Evolutionary conservation across 768 basidiomycete genomes (phyloP), one percentile per base, ranked within the genome.

Genomic region (Panaeolus papilionaceus): DNA sequence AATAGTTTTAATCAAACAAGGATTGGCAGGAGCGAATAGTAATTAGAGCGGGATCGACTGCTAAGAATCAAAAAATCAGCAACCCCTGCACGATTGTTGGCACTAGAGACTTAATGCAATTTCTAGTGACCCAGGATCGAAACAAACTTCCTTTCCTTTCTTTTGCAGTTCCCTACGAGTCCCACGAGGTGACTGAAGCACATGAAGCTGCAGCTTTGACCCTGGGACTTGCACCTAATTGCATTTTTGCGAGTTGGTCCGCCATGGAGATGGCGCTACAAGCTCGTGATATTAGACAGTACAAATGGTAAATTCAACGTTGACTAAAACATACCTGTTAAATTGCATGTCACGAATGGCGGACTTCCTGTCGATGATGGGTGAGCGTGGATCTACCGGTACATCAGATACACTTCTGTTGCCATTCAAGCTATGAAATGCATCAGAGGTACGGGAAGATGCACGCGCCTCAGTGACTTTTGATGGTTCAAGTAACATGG

Each of bases 311-410:
- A 14, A 44, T 16, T 16, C 12, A 23, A 37, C 3, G 14, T 7
- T 58, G 14, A 58, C 12, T 1, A 12, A 33, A 28, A 58, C 28
- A 18, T 12, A 58, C 54, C 28, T 58, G 3, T 12, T 16, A 58
- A 58, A 33, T 11, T 16, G 10, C 5, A 58, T 4, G 20, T 58
- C 54, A 33, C 54, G 54, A 28, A 58, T 58, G 28, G 33, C 54
- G 2, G n/a, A 4, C 20, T 58, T 28, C n/a, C 16, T 37, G 28
- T 58, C 14, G 4, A 58, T 33, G 4, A 33, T 58, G 20, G 54
- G 54, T 37, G 54, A 58, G 12, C 54, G 54, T 33, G 54, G 54
- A 16, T 58, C 54, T 58, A 58, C 54, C 28, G n/a, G 54, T 33
- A 58, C 54, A 28, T 33, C 54, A 18, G 54, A 28, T 16, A 37